Base-by-base conservation (phyloP, 2,329 filamentous ascomycete genomes). In the Ceratocystis alfenasii region DNA sequence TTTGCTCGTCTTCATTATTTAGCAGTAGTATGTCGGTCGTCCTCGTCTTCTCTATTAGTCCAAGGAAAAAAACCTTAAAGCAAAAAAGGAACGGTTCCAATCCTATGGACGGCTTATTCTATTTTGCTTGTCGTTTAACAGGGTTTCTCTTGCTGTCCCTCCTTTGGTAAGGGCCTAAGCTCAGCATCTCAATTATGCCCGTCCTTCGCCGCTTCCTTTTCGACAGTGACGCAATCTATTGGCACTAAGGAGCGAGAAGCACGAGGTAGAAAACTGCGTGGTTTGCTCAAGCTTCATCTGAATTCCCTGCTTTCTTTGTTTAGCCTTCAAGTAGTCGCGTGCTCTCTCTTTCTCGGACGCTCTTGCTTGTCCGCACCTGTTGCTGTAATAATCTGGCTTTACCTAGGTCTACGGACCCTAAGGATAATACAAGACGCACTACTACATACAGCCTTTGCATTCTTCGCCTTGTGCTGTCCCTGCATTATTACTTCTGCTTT, bases 191-290 rank as follows among this genome's bases (percentile, higher is more conserved):
- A 12, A 15, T 20, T 28, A 15, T 55, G n/a, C 25, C 50, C 20
- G 50, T 55, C 20, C 25, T 15, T 55, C 50, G 50, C 50, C 50
- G 50, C 50, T 55, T 55, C 50, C 50, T 55, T 55, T 28, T 20
- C 10, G 12, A 25, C 2, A 22, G 50, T 55, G 50, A 55, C 50
- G 50, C 50, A 55, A 15, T 41, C 36, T 22, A 55, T 5, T 55
- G 12, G 15, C 20, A 15, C 20, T 17, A 5, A 12, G 25, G 7
- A 55, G 15, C 1, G 5, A 10, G 50, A 28, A 8, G 22, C n/a
- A 20, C 22, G 8, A 12, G 12, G 22, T 55, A 1, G 15, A 15
- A 25, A 20, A 25, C 25, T 20, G 15, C 50, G 6, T 28, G 25
- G 7, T 6, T 41, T 41, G 12, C 0, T 41, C 36, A 12, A 41